phyloP scores from a whole-genome alignment of 106 monocot genomes.

The Hemerocallis citrina region DNA sequence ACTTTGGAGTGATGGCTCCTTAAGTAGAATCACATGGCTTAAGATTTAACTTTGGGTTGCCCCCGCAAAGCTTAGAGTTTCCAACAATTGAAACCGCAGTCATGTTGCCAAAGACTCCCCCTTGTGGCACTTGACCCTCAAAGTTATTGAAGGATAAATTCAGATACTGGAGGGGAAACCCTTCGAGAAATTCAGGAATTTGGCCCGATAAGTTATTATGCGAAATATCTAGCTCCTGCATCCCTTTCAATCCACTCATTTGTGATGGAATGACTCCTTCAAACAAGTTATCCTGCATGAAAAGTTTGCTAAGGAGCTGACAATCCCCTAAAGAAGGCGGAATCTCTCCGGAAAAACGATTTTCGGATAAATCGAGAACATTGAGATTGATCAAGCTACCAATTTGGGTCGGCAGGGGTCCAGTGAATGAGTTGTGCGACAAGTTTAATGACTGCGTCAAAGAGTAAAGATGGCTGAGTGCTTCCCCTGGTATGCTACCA shows the following conservation, averaged over 20 bases:
- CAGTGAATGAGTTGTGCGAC: conserved; percentile 25
- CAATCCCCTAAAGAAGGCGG: conserved; percentile 23
- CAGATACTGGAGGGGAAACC: conserved; percentile 4
- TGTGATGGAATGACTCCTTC: conserved; percentile 24
- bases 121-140: conserved; percentile 2
- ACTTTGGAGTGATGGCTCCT: too few species aligned
- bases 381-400: conserved; percentile 19
- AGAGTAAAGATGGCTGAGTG: conserved; percentile 20
- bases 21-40: too few species aligned
- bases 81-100: conserved; percentile 1
- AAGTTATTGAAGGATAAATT: conserved; percentile 14
- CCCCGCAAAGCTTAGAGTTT: conserved; percentile 9
- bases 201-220: conserved; percentile 29
- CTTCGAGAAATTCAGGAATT: conserved; percentile 23
- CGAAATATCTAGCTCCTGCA: conserved; percentile 27
- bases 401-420: conserved; percentile 20
- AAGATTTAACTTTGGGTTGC: background rate
- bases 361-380: conserved; percentile 14
- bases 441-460: conserved; percentile 13
- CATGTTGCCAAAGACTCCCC: conserved; percentile 5
- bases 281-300: conserved; percentile 26
- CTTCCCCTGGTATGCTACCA: conserved; percentile 22
- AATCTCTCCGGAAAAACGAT: conserved; percentile 26
- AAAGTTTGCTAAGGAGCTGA: conserved; percentile 12
- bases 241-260: conserved; percentile 7